Evolutionary conservation across 1,139 yeast genomes (phyloP).

Genomic region (Yamadazyma blattariae): DNA sequence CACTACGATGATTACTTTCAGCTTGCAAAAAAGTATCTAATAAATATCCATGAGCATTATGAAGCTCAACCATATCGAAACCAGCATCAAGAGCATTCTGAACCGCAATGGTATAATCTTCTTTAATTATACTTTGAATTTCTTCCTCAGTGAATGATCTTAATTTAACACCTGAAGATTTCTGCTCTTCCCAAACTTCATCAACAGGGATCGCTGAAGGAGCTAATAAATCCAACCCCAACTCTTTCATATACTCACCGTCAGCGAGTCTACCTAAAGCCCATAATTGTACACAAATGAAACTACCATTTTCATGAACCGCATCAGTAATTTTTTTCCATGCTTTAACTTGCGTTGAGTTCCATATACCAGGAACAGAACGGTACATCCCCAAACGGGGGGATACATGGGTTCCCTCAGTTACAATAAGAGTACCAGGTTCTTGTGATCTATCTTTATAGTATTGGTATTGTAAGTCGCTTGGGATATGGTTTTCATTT

Average conservation of each 20-base stretch:
- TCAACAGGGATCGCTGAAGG: slow-evolving; percentile 23
- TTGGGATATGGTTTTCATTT: slow-evolving; percentile 37
- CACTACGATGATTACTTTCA: slow-evolving; percentile 56
- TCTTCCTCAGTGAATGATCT: slow-evolving; percentile 43
- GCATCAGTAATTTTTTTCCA: slow-evolving; percentile 50
- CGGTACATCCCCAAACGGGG: slow-evolving; percentile 35
- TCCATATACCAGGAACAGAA: slow-evolving; percentile 55
- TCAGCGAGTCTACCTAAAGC: slow-evolving; percentile 54
- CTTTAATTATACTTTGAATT: slow-evolving; percentile 33
- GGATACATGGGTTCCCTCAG: slow-evolving; percentile 34
- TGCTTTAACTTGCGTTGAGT: slow-evolving; percentile 38
- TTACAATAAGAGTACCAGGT: slow-evolving; percentile 54
- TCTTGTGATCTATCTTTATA: slow-evolving; percentile 50
- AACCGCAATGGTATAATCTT: slow-evolving; percentile 41
- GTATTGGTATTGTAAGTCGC: slow-evolving; percentile 45
- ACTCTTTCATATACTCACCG: slow-evolving; percentile 36
- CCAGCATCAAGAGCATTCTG: slow-evolving; percentile 54
- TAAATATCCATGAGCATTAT: slow-evolving; percentile 68
- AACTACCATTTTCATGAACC: slow-evolving; percentile 54
- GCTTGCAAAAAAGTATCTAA: slow-evolving; percentile 54
- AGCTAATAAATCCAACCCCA: slow-evolving; percentile 23
- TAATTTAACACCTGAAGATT: slow-evolving; percentile 29
- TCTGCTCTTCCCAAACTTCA: slow-evolving; percentile 21
- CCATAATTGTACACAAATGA: slow-evolving; percentile 57
- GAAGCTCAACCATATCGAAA: slow-evolving; percentile 68